Conservation (phyloP, 2,329 filamentous ascomycete genomes). For the Erysiphe pisi region DNA sequence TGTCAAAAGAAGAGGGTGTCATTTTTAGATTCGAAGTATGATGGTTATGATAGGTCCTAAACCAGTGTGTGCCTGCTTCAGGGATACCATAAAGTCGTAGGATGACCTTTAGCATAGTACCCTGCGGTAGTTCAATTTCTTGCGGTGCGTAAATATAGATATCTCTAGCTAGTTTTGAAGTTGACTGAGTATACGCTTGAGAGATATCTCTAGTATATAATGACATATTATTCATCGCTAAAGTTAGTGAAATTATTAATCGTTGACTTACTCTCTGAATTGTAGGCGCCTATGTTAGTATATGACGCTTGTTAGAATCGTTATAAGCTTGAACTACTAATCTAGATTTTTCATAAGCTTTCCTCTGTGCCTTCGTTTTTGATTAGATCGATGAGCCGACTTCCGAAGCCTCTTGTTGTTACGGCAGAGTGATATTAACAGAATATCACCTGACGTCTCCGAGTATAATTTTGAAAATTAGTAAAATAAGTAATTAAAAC, state of each 20-base stretch:
- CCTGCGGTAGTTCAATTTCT: neutral
- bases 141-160: neutral
- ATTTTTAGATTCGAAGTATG: constrained; percentile 5
- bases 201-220: constrained; percentile 18
- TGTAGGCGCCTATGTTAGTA: neutral
- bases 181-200: constrained; percentile 23
- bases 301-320: neutral
- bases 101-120: constrained; percentile 14
- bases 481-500: no score
- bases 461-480: no score
- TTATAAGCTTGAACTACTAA: constrained; percentile 7
- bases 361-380: neutral
- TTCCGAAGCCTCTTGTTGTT: neutral
- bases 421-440: no score
- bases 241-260: neutral
- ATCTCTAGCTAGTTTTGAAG: constrained; percentile 11
- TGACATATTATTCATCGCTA: neutral
- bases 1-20: neutral
- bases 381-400: neutral
- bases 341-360: neutral
- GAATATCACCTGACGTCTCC: no score
- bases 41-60: constrained; percentile 19
- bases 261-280: constrained; percentile 15
- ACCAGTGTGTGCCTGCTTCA: neutral
- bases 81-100: constrained; percentile 21